Conservation (phyloP, 2,329 filamentous ascomycete species). For the Tothia fuscella region DNA sequence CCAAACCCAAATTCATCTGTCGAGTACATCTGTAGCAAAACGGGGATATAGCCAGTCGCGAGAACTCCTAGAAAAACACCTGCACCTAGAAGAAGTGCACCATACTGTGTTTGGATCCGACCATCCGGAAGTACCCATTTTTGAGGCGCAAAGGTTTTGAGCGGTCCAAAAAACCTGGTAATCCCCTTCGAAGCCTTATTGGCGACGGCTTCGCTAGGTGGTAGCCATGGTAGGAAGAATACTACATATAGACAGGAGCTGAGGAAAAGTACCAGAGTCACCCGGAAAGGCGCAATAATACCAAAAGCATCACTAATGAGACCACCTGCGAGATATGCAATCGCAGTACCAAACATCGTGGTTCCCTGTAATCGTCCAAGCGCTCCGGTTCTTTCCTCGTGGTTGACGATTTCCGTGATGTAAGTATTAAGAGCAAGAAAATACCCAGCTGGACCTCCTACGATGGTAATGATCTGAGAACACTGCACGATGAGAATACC, state of each 20-base stretch:
- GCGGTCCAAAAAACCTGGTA: constrained; percentile 48
- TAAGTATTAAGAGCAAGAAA: constrained; percentile 58
- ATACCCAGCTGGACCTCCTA: constrained; percentile 59
- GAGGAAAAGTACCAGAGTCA: constrained; percentile 46
- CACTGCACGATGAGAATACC: constrained; percentile 59
- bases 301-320: constrained; percentile 51
- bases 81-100: constrained; percentile 49
- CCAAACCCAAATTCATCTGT: constrained; percentile 34
- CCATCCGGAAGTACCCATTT: constrained; percentile 42
- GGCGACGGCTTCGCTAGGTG: constrained; percentile 16
- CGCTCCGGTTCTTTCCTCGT: constrained; percentile 48
- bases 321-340: constrained; percentile 54
- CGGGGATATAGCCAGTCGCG: constrained; percentile 55
- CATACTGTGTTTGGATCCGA: constrained; percentile 42
- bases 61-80: constrained; percentile 58
- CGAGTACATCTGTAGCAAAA: constrained; percentile 41
- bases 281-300: constrained; percentile 52
- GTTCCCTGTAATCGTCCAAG: constrained; percentile 55
- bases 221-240: constrained; percentile 37
- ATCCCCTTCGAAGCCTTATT: constrained; percentile 24
- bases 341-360: constrained; percentile 54
- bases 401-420: constrained; percentile 51
- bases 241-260: constrained; percentile 30
- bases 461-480: constrained; percentile 54
- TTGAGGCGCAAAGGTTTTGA: constrained; percentile 50